A percentile compares a stretch with the other conserved stretches of the same genome.
Evolutionary conservation across 805 yeast genomes (phyloP).

Genomic region (Starmerella roubikii): DNA sequence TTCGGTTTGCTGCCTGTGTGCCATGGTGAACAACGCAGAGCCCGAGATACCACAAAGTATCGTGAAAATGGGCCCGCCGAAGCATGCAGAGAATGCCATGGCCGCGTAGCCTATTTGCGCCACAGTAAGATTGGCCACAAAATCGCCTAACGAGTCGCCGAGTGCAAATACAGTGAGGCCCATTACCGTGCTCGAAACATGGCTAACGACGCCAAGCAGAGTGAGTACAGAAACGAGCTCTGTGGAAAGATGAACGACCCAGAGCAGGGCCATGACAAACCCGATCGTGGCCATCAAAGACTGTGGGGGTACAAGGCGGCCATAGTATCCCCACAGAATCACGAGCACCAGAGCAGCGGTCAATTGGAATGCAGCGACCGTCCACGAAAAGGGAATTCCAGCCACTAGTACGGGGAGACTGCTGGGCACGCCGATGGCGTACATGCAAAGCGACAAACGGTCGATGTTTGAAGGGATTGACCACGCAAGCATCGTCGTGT

Average conservation of each 20-base stretch:
- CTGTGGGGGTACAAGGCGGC: slow-evolving; percentile 11
- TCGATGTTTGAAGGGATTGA: slow-evolving; percentile 4
- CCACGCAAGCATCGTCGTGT: slow-evolving; percentile 7
- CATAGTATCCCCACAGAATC: too few species aligned
- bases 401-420: slow-evolving; percentile 8
- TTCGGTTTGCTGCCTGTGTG: slow-evolving; percentile 17
- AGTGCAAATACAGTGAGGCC: slow-evolving; percentile 84
- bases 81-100: slow-evolving; percentile 91
- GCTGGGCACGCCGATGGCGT: slow-evolving; percentile 7
- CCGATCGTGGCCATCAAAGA: slow-evolving; percentile 33
- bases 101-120: slow-evolving; percentile 70
- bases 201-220: slow-evolving; percentile 43
- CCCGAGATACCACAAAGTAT: slow-evolving; percentile 68
- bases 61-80: slow-evolving; percentile 81
- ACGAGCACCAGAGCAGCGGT: too few species aligned
- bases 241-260: slow-evolving; percentile 58
- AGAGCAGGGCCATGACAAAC: slow-evolving; percentile 48
- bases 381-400: not conserved
- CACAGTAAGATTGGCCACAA: slow-evolving; percentile 68
- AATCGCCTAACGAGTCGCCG: slow-evolving; percentile 86
- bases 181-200: slow-evolving; percentile 61
- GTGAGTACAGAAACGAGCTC: slow-evolving; percentile 55
- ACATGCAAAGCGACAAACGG: slow-evolving; percentile 3
- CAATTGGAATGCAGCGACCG: not conserved
- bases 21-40: slow-evolving; percentile 43